These are phyloP conservation scores for Limonium bicolor DNA, from an alignment of 148 eudicot species.

Conservation along the genomic window DNA sequence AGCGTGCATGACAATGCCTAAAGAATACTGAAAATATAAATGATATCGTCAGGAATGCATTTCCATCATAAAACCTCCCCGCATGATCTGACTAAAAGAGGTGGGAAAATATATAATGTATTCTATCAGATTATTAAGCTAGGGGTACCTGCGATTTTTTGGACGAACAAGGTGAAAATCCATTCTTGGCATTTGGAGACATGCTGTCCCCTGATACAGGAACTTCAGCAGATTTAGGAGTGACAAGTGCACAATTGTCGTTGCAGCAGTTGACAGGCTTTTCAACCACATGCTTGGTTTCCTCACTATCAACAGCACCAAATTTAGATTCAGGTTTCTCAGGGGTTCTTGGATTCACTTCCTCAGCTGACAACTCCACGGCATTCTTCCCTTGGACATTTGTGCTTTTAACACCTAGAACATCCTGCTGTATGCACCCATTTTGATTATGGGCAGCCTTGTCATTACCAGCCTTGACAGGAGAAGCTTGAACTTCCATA, in stretches of 20 bases:
- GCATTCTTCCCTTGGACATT: constrained; percentile 5
- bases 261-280: constrained; percentile 13
- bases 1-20: not conserved
- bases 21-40: not conserved
- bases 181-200: constrained; percentile 21
- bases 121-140: not conserved
- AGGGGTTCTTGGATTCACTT: constrained; percentile 35
- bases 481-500: constrained; percentile 3
- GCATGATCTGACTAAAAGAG: not conserved
- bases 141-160: constrained; percentile 34
- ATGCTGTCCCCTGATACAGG: constrained; percentile 10
- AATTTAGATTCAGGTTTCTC: constrained; percentile 21
- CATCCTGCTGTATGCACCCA: constrained; percentile 16
- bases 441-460: constrained; percentile 27
- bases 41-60: too few species aligned
- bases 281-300: constrained; percentile 14
- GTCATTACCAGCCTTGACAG: constrained; percentile 13
- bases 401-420: not conserved
- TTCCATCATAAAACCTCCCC: too few species aligned
- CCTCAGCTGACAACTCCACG: constrained; percentile 14
- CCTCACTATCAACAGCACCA: constrained; percentile 15
- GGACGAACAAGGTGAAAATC: constrained; percentile 23
- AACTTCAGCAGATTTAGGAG: constrained; percentile 22
- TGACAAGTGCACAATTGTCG: constrained; percentile 28
- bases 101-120: not conserved